Base-by-base conservation (phyloP, 148 eudicot species). In the Spergularia bocconei region DNA sequence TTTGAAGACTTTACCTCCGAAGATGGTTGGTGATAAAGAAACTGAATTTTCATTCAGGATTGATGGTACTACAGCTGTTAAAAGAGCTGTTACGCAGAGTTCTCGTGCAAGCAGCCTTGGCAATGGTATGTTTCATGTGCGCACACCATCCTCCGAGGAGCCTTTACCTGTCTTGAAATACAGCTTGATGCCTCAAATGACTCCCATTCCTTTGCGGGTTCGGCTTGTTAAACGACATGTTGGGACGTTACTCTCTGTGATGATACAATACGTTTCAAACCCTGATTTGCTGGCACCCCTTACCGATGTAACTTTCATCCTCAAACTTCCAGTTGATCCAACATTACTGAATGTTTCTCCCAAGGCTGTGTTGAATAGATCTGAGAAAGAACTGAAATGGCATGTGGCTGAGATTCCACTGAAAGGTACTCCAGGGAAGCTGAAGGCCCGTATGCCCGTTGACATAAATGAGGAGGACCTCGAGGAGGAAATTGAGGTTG, bases 371-470 rank as follows among this genome's bases (percentile, higher is more conserved):
- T 82, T 94, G 87, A 90, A 91, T 74, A 86, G 97, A 70, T 73
- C 96, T 16, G 97, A 94, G 76, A 94, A 69, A 82, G 98, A 94
- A 79, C 68, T 94, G 81, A 92, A 88, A 85, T 94, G 98, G 98
- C 91, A 88, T 75, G 78, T 94, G 55, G 75, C 88, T 36, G 97
- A 94, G 82, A 87, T 94, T 79, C 96, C 98, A 9, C 71, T 89
- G 69, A 91, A 84, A 74, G 97, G 97, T 62, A 74, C 79, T 63
- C 93, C 98, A 53, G 96, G 93, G 71, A 86, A 86, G 82, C 84
- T 94, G 74, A 94, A 86, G 84, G 97, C 87, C 4, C 79, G 97
- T 65, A 89, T 94, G 90, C 96, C 98, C 1, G 86, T 94, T 77
- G 97, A 94, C 67, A 77, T 79, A 61, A 86, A 77, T 41, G 91